Conservation (phyloP, 1,139 yeast species). For the Hyphopichia fennica region DNA sequence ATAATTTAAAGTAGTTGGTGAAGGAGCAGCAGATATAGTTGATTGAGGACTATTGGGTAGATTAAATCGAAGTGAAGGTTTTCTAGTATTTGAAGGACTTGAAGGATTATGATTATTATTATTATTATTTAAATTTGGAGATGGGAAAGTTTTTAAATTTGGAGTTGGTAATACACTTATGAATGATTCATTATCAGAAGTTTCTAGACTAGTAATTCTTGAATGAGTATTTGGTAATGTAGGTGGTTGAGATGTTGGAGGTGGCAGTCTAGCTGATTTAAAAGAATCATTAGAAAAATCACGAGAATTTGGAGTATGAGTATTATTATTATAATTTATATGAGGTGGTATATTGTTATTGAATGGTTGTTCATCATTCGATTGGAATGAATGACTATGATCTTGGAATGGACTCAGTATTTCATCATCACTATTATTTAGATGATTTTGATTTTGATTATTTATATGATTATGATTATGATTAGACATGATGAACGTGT, state of each 20-base stretch:
- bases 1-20: neutral
- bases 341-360: neutral
- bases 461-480: neutral
- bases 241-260: constrained; percentile 4
- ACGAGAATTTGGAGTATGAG: neutral
- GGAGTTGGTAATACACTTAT: constrained; percentile 29
- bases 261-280: constrained; percentile 14
- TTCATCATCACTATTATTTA: neutral
- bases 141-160: constrained; percentile 16
- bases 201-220: constrained; percentile 3
- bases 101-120: neutral
- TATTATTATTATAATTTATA: neutral
- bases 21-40: constrained; percentile 6
- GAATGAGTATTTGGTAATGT: constrained; percentile 4
- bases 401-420: constrained; percentile 15
- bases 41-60: constrained; percentile 16
- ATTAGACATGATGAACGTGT: neutral
- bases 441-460: neutral
- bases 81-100: constrained; percentile 10
- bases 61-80: constrained; percentile 26
- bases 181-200: constrained; percentile 10
- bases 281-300: constrained; percentile 17
- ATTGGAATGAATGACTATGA: constrained; percentile 9
- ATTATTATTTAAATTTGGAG: constrained; percentile 8
- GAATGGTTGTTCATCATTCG: constrained; percentile 4